Evolutionary conservation across 768 basidiomycete genomes (phyloP).

Genomic region (Boletellus emodensis): DNA sequence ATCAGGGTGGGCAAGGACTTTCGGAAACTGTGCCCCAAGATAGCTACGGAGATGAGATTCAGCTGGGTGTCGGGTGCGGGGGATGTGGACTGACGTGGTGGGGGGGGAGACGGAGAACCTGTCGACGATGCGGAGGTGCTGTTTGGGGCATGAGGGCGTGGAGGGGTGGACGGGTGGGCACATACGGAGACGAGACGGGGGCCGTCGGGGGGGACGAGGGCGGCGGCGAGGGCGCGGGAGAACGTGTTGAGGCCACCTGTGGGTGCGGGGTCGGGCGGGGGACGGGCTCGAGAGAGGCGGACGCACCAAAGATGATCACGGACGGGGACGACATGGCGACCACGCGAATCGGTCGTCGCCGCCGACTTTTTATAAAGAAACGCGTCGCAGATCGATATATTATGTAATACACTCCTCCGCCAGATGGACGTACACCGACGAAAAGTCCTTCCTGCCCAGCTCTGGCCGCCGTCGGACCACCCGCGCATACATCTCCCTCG

Average conservation of each 20-base stretch:
- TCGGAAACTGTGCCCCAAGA: conserved; percentile 70
- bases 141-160: conserved; percentile 7
- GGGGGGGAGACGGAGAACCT: conserved; percentile 69
- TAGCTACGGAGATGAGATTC: conserved; percentile 46
- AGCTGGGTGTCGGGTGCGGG: conserved; percentile 9
- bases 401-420: conserved; percentile 16
- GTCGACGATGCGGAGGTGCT: conserved; percentile 72
- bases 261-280: conserved; percentile 3
- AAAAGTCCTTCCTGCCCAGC: conserved; percentile 72
- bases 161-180: conserved; percentile 13
- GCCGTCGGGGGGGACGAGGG: conserved; percentile 64
- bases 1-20: conserved; percentile 59
- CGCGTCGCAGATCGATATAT: conserved; percentile 8
- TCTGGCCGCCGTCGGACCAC: conserved; percentile 54
- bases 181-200: conserved; percentile 71
- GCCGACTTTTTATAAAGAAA: conserved; percentile 20
- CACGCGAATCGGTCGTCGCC: conserved; percentile 20
- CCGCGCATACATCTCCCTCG: conserved; percentile 57
- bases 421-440: conserved; percentile 70
- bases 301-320: conserved; percentile 75
- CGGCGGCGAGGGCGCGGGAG: conserved; percentile 64
- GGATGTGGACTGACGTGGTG: conserved; percentile 53
- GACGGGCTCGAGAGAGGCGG: not conserved
- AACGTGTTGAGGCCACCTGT: conserved; percentile 82
- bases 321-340: conserved; percentile 36